These are phyloP conservation scores for Moesziomyces sp. DNA, from an alignment of 1,284 basidiomycete genomes.

Conservation along the genomic window DNA sequence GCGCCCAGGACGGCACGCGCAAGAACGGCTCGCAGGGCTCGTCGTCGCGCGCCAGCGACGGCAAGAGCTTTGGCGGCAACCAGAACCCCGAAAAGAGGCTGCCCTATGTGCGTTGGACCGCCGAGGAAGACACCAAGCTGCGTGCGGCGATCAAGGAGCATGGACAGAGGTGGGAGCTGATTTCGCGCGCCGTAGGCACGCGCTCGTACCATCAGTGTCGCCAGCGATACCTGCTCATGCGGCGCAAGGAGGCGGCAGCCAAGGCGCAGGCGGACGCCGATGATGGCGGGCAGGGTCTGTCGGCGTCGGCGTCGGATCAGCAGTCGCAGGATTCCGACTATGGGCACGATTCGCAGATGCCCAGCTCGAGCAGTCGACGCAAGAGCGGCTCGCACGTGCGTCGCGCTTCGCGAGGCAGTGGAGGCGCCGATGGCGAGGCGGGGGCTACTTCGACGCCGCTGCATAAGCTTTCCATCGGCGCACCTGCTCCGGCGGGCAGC, in stretches of 20 bases:
- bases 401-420: slow-evolving; percentile 9
- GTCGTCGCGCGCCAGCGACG: slow-evolving; percentile 26
- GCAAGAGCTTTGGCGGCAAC: slow-evolving; percentile 52
- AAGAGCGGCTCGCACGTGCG: slow-evolving; percentile 33
- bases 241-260: slow-evolving; percentile 64
- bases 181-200: slow-evolving; percentile 65
- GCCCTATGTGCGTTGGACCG: slow-evolving; percentile 66
- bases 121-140: slow-evolving; percentile 65
- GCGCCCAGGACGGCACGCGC: slow-evolving; percentile 24
- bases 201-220: slow-evolving; percentile 67
- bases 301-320: slow-evolving; percentile 46
- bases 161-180: slow-evolving; percentile 67
- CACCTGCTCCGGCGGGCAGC: slow-evolving; percentile 36
- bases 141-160: slow-evolving; percentile 63
- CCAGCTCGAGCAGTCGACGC: slow-evolving; percentile 11
- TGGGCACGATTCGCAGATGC: slow-evolving; percentile 17
- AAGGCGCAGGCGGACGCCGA: slow-evolving; percentile 37
- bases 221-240: slow-evolving; percentile 66
- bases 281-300: slow-evolving; percentile 25
- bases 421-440: slow-evolving; percentile 3
- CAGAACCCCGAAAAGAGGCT: slow-evolving; percentile 65
- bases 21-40: slow-evolving; percentile 21
- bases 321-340: slow-evolving; percentile 48
- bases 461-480: slow-evolving; percentile 52
- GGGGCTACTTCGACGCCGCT: slow-evolving; percentile 40